Evolutionary conservation across 2,329 filamentous ascomycete species (phyloP), one percentile per base, ranked within the genome.

Genomic region (Juglanconis sp.): DNA sequence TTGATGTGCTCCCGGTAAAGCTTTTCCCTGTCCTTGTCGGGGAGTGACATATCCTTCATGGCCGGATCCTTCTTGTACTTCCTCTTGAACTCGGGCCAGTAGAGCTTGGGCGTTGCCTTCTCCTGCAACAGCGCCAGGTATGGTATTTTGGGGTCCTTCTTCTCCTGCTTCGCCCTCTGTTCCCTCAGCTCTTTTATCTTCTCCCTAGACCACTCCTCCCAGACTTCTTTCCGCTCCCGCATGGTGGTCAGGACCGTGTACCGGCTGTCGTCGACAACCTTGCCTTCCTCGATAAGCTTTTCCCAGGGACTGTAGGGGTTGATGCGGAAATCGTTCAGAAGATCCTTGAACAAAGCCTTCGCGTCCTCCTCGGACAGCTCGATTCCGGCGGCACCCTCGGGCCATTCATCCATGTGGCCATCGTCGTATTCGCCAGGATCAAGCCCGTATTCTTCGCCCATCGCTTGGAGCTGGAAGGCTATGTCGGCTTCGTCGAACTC

Each of bases 401-500:
- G 87, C 78, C 85, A 89, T 32, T 82, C 79, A 6, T 83, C 80
- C 66, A 77, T 78, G 63, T 81, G 77, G 4, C 82, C 86, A 62
- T 88, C 87, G 60, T 88, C 89, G 69, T 92, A 92, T 68, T 92
- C 89, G 54, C 87, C 90, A 0, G 86, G 86, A 44, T 92, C 90
- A 35, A 93, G 79, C 1, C 87, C 91, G 66, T 93, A 92, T n/a
- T 91, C 88, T 66, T 90, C 84, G 57, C 90, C 92, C 91, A 97
- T 96, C 32, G 90, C 88, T 56, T 91, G 90, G 11, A 99, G 80
- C 70, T 99, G 95, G 70, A 88, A 93, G 40, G 91, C 93, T 67
- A 99, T 96, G 69, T 99, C 95, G 56, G 93, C 94, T 72, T 98
- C 95, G 59, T 90, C 91, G 68, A 96, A 96, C 68, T 97, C 94